Conservation (phyloP, 202 grass and related monocot genomes). For the Elaeis oleifera region DNA sequence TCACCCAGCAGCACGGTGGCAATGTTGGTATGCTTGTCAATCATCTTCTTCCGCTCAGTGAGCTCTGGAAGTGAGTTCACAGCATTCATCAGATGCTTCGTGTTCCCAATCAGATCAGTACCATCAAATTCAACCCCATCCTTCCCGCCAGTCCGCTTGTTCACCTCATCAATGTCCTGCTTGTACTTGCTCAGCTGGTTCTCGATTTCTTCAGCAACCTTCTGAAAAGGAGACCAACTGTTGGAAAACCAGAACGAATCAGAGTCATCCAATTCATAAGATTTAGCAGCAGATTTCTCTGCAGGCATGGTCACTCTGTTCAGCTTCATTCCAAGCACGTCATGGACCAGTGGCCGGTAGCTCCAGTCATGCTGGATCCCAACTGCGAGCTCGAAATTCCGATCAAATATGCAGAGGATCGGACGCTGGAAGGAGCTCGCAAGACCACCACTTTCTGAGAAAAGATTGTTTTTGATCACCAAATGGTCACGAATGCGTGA, state of each 20-base stretch:
- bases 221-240: constrained; percentile 71
- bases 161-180: constrained; percentile 87
- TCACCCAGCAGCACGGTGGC: constrained; percentile 61
- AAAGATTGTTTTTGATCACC: constrained; percentile 69
- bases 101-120: constrained; percentile 79
- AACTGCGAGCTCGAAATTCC: constrained; percentile 81
- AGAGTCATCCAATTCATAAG: constrained; percentile 72
- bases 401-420: constrained; percentile 73
- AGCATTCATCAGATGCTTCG: constrained; percentile 71
- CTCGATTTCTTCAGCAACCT: constrained; percentile 79
- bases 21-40: constrained; percentile 80
- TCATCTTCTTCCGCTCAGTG: constrained; percentile 74
- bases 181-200: constrained; percentile 76
- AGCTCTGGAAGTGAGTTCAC: constrained; percentile 83
- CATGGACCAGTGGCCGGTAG: constrained; percentile 74
- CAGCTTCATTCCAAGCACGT: constrained; percentile 64
- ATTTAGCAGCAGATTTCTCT: constrained; percentile 44
- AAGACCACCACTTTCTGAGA: constrained; percentile 47
- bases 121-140: constrained; percentile 78
- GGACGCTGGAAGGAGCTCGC: constrained; percentile 67
- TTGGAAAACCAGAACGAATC: constrained; percentile 77
- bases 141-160: constrained; percentile 56
- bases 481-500: constrained; percentile 66
- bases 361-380: constrained; percentile 87
- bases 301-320: constrained; percentile 43